A percentile compares a stretch with the other conserved stretches of the same genome.
Conservation (phyloP, 106 monocot genomes). For the Xerophyta viscosa region DNA sequence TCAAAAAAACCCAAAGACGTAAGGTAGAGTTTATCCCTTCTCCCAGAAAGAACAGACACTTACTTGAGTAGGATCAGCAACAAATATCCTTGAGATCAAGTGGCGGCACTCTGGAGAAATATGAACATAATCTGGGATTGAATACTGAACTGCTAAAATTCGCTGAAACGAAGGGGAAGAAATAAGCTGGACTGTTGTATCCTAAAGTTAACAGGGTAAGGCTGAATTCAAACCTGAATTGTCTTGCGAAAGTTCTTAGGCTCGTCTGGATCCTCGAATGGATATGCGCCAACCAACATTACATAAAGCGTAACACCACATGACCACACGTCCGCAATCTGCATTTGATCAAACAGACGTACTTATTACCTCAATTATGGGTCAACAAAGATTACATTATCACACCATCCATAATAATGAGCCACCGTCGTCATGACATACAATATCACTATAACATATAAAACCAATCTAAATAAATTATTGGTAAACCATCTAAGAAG, state of each 20-base stretch:
- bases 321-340: conserved; percentile 86
- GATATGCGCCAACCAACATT: conserved; percentile 75
- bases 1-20: too few relatives aligned
- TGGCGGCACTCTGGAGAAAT: conserved; percentile 11
- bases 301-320: conserved; percentile 80
- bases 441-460: too few relatives aligned
- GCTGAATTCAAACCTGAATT: conserved; percentile 42
- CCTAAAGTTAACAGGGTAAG: too few relatives aligned
- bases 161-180: conserved; percentile 43
- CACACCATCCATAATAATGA: too few relatives aligned
- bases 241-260: conserved; percentile 62
- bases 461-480: too few relatives aligned
- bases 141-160: conserved; percentile 37
- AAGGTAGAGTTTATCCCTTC: too few relatives aligned
- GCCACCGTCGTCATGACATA: too few relatives aligned
- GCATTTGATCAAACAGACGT: too few relatives aligned
- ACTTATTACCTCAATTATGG: too few relatives aligned
- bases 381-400: too few relatives aligned
- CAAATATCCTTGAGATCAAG: conserved; percentile 11
- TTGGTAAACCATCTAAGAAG: too few relatives aligned
- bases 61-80: conserved; percentile 9
- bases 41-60: too few relatives aligned
- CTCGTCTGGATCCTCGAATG: conserved; percentile 74
- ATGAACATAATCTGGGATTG: conserved; percentile 15
- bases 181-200: background rate